Conservation (phyloP, 78 protist genomes). For the Dictyostelium citrinum region DNA sequence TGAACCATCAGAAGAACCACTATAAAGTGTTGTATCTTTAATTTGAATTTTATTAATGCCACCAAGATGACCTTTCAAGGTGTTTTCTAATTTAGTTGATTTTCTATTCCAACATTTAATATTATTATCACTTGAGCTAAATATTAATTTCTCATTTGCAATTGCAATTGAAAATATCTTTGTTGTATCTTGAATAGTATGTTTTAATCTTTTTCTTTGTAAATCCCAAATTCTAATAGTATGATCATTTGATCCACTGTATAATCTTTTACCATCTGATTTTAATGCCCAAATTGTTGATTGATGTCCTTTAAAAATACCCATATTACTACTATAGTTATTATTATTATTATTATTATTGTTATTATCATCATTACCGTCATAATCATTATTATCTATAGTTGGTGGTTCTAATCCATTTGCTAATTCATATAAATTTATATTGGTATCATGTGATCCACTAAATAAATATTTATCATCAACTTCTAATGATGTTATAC, state of each 20-base stretch:
- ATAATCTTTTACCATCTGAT: conserved; percentile 51
- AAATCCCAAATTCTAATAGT: conserved; percentile 62
- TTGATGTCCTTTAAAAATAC: conserved; percentile 29
- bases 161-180: conserved; percentile 48
- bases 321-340: too few relatives aligned
- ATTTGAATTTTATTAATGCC: conserved; percentile 27
- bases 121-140: conserved; percentile 49
- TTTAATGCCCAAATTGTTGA: conserved; percentile 71
- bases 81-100: background rate
- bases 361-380: too few relatives aligned
- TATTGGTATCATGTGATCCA: conserved; percentile 72
- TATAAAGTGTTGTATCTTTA: background rate
- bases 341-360: too few relatives aligned
- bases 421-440: conserved; percentile 19
- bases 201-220: background rate
- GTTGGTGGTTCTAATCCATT: background rate
- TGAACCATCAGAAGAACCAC: conserved; percentile 50
- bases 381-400: too few relatives aligned
- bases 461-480: conserved; percentile 61
- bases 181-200: background rate
- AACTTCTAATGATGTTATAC: conserved; percentile 60
- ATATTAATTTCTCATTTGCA: background rate
- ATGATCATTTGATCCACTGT: conserved; percentile 73
- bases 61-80: conserved; percentile 17
- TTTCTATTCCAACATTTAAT: conserved; percentile 54